Percentiles rank a stretch among this genome's conserved stretches.
Evolutionary conservation across 331 rosid genomes (phyloP).

Genomic region (Malus hybrid): DNA sequence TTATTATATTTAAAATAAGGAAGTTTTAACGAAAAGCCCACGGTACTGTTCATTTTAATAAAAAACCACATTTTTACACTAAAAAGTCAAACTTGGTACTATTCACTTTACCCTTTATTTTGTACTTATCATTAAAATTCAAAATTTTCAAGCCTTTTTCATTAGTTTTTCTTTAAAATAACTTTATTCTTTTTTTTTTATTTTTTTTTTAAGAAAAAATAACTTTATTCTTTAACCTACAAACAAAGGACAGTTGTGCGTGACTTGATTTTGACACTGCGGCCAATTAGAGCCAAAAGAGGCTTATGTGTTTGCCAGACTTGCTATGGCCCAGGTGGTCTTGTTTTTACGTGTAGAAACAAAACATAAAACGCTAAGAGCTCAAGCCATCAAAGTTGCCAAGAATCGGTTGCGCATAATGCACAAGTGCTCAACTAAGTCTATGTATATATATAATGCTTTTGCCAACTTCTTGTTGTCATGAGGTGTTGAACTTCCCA

Average conservation of each 20-base stretch:
- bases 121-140: too few relatives aligned
- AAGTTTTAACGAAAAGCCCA: too few relatives aligned
- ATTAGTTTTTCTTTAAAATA: too few relatives aligned
- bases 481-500: background rate
- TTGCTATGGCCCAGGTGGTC: background rate
- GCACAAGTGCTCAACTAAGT: background rate
- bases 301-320: background rate
- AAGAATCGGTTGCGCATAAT: background rate
- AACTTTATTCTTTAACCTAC: too few relatives aligned
- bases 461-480: background rate
- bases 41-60: too few relatives aligned
- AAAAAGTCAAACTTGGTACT: too few relatives aligned
- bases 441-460: background rate
- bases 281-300: background rate
- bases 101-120: too few relatives aligned
- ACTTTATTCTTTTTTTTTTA: too few relatives aligned
- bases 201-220: too few relatives aligned
- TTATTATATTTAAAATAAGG: too few relatives aligned
- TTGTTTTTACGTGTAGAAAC: background rate
- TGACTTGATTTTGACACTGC: background rate
- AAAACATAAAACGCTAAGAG: background rate
- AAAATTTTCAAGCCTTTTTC: too few relatives aligned
- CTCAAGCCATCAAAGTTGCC: background rate
- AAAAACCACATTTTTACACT: too few relatives aligned
- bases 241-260: background rate